phyloP scores from a whole-genome alignment of 257 asterid genomes.

The Solanum medicagineum region DNA sequence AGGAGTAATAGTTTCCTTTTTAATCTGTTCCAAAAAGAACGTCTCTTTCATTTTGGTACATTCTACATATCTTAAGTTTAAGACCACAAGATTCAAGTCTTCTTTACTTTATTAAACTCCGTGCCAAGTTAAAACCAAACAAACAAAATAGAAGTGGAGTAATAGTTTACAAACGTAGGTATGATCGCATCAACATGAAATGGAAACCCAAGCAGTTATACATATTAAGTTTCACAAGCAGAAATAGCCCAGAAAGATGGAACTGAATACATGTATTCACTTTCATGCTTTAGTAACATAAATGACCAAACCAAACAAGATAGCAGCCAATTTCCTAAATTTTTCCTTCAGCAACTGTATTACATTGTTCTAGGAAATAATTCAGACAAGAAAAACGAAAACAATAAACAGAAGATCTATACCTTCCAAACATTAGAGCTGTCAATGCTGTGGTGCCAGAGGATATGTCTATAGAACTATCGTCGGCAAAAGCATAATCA shows the following conservation, averaged over 20 bases:
- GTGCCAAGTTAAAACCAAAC: not conserved
- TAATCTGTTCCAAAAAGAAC: too few species aligned
- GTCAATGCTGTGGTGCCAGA: conserved; percentile 92
- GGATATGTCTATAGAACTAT: conserved; percentile 64
- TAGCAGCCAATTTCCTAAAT: not conserved
- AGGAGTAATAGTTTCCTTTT: not conserved
- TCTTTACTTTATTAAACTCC: not conserved
- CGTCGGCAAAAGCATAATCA: conserved; percentile 69
- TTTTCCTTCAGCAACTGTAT: not conserved
- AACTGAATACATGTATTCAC: not conserved
- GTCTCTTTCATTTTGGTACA: not conserved
- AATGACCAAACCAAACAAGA: not conserved
- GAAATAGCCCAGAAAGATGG: not conserved
- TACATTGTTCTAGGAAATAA: not conserved
- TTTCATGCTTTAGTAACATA: not conserved
- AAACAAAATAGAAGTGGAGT: not conserved
- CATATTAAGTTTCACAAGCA: not conserved
- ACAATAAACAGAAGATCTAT: not conserved
- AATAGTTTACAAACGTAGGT: not conserved
- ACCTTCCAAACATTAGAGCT: conserved; percentile 77
- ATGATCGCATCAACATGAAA: not conserved
- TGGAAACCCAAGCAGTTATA: not conserved
- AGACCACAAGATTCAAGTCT: not conserved
- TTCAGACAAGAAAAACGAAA: not conserved
- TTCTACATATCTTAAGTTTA: not conserved